Conservation (phyloP, 139 green algal genomes). For the Chlorella sorokiniana region DNA sequence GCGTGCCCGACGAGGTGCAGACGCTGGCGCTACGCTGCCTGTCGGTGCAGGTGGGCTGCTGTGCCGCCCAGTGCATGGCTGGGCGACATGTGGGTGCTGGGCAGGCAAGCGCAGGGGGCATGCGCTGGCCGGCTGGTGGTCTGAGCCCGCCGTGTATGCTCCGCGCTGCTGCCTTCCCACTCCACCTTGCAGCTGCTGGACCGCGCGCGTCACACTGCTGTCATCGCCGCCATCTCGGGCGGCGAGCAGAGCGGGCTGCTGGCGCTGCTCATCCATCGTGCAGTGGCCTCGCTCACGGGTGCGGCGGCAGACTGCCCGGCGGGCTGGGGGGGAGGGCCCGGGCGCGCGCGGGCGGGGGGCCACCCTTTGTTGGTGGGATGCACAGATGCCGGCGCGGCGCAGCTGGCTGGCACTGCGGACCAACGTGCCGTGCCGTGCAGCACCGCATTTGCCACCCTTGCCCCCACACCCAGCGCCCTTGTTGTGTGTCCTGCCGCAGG, state of each 20-base stretch:
- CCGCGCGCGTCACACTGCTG: constrained; percentile 62
- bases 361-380: not conserved
- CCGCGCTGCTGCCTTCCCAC: too few relatives aligned
- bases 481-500: not conserved
- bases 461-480: not conserved
- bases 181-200: constrained; percentile 79
- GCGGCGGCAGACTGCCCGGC: not conserved
- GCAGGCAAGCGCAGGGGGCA: too few relatives aligned
- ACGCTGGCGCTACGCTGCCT: constrained; percentile 73
- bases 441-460: not conserved
- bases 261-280: constrained; percentile 76
- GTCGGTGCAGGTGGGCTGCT: constrained; percentile 45
- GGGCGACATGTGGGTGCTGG: too few relatives aligned
- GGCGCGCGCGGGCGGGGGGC: too few relatives aligned
- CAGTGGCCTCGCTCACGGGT: constrained; percentile 32
- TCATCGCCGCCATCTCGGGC: constrained; percentile 71
- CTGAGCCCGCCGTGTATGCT: not conserved
- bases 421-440: too few relatives aligned
- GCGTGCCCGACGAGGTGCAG: constrained; percentile 72
- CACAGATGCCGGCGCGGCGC: too few relatives aligned
- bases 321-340: too few relatives aligned
- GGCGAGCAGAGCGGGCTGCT: constrained; percentile 81
- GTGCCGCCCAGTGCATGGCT: not conserved
- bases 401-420: too few relatives aligned
- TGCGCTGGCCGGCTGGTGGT: not conserved